Evolutionary conservation across 352 stramenopile genomes (phyloP).

Genomic region (Blastocystis sp.): DNA sequence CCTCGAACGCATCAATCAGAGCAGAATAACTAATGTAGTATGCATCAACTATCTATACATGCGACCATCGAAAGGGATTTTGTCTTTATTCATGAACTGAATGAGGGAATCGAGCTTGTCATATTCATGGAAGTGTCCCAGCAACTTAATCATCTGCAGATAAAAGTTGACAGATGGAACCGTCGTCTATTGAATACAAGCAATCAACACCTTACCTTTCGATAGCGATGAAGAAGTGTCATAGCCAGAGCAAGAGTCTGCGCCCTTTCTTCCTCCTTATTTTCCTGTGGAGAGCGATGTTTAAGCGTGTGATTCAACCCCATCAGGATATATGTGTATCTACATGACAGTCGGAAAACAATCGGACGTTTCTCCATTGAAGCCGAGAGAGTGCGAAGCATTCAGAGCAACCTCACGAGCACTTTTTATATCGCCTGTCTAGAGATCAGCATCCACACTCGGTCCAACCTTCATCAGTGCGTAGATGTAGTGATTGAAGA

Average conservation of each 20-base stretch:
- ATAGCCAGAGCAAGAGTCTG: slow-evolving; percentile 26
- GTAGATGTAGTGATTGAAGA: slow-evolving; percentile 35
- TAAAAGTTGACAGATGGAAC: slow-evolving; percentile 6
- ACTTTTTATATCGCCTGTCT: neutral
- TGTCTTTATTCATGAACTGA: slow-evolving; percentile 50
- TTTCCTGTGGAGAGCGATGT: neutral
- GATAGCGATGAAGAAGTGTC: neutral
- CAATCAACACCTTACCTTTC: neutral
- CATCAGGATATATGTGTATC: slow-evolving; percentile 43
- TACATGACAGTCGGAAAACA: neutral
- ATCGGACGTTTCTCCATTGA: neutral
- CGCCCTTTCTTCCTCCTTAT: neutral
- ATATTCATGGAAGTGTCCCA: slow-evolving; percentile 46
- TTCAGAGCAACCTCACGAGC: neutral
- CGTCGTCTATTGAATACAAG: neutral
- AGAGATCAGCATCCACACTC: neutral
- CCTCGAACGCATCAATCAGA: slow-evolving; percentile 41
- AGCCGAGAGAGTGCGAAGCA: neutral
- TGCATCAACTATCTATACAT: neutral
- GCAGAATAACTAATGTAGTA: neutral
- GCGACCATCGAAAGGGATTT: slow-evolving; percentile 31
- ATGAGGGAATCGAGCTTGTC: slow-evolving; percentile 31
- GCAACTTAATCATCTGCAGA: slow-evolving; percentile 21
- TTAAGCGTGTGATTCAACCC: slow-evolving; percentile 2
- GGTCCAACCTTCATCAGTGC: neutral